Percentiles rank a stretch among this genome's conserved stretches.
Evolutionary conservation across 148 eudicot genomes (phyloP).

Genomic region (Rhododendron vialii): DNA sequence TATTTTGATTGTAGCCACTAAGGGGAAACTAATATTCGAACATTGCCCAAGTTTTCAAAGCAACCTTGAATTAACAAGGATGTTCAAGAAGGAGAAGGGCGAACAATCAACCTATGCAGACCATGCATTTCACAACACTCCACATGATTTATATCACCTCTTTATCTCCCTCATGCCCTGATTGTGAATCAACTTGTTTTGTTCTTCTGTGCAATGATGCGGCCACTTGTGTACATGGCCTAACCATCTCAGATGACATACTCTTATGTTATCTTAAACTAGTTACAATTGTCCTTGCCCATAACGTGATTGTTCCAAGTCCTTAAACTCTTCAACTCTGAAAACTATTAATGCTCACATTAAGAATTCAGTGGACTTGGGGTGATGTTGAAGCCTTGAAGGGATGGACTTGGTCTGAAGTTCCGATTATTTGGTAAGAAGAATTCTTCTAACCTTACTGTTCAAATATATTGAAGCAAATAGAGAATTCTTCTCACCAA

Average conservation of each 20-base stretch:
- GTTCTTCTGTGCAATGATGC: neutral
- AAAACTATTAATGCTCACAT: neutral
- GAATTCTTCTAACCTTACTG: neutral
- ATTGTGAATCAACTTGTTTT: neutral
- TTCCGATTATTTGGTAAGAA: neutral
- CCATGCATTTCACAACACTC: neutral
- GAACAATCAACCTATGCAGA: neutral
- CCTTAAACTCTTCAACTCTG: neutral
- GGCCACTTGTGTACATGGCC: neutral
- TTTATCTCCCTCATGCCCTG: neutral
- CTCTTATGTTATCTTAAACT: neutral
- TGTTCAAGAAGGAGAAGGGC: neutral
- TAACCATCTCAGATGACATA: neutral
- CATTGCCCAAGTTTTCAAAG: neutral
- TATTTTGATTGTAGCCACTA: neutral
- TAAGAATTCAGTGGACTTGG: neutral
- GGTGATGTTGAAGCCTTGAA: neutral
- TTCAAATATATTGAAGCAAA: neutral
- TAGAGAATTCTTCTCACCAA: neutral
- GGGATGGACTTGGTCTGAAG: neutral
- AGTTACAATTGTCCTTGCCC: neutral
- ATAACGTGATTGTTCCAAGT: neutral
- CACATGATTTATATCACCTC: neutral
- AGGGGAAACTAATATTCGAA: neutral
- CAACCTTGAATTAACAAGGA: neutral